Evolutionary conservation across 2,329 filamentous ascomycete species (phyloP), one percentile per base, ranked within the genome.

Genomic region (Hymenoscyphus linearis): DNA sequence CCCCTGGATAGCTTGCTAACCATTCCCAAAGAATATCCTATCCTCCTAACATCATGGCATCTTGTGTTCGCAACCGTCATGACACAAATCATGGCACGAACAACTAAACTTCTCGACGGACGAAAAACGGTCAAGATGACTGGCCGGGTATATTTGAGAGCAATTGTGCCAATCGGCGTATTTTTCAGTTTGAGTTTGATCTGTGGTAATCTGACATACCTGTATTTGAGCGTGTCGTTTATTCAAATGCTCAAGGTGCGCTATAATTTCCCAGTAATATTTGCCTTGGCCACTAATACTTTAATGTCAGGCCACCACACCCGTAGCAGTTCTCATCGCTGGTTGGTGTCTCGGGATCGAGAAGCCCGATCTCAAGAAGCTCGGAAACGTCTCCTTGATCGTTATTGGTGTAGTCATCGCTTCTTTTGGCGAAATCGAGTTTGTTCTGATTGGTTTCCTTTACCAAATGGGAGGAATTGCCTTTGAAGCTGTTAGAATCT

Each of bases 241-340:
- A 98, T 98, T 72, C 93, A 98, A 82, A 98, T 98, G 93, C 87
- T 98, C 76, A 98, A 98, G 89, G 89, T 91, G 65, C n/a, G 59
- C 56, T 35, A 18, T 25, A 25, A 27, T 9, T 47, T 4, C 14
- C n/a, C 2, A 6, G 10, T 16, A 27, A 26, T 26, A 47, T 40
- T 27, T 25, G 27, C 18, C 27, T 52, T 25, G 14, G 34, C 22
- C 6, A 12, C 13, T 12, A 18, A 52, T 47, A 65, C 70, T 52
- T 67, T 57, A 55, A 25, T 35, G 55, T 50, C 66, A 93, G 90
- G 95, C 95, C 68, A 97, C 92, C 52, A 98, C 91, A 35, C 95
- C 95, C 16, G 93, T 98, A 62, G 93, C 92, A 59, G 93, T 98
- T 58, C 85, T 99, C 44, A 78, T 98, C 68, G 89, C 91, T 47